Conservation (phyloP, 1,284 basidiomycete species). For the Coniferiporia weirii region DNA sequence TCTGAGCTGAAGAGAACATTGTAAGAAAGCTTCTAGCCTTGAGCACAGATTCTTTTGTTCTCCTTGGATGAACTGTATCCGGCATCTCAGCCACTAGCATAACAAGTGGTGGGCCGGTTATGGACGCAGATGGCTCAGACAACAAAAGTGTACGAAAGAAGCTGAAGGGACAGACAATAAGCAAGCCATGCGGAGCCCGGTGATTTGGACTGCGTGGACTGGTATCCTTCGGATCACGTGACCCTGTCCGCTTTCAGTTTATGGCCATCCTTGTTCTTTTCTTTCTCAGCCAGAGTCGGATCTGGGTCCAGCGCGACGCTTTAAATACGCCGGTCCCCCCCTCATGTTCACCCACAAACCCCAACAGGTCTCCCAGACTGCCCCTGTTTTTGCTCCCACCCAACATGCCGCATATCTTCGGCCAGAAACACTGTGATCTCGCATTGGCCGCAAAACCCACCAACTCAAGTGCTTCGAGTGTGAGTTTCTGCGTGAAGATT, state of each 20-base stretch:
- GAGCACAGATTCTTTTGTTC: background rate
- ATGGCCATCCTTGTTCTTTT: background rate
- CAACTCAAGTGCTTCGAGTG: background rate
- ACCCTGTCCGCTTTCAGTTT: background rate
- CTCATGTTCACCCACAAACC: too few species aligned
- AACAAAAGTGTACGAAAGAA: too few species aligned
- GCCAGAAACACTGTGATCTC: background rate
- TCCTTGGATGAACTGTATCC: background rate
- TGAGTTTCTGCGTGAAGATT: background rate
- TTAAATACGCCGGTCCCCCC: background rate
- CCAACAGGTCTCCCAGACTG: background rate
- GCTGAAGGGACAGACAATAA: too few species aligned
- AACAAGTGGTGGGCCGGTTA: background rate
- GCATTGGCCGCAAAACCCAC: background rate
- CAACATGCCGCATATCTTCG: slow-evolving; percentile 2
- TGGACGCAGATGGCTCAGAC: too few species aligned
- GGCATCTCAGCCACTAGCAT: background rate
- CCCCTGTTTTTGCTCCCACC: background rate
- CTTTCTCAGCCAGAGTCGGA: background rate
- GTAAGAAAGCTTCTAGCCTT: too few species aligned
- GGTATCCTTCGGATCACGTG: background rate
- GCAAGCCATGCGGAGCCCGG: too few species aligned
- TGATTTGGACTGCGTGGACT: background rate
- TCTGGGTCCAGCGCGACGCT: background rate
- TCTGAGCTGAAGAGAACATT: too few species aligned